Base-by-base conservation (phyloP, 331 rosid genomes). In the Quercus tomentella region DNA sequence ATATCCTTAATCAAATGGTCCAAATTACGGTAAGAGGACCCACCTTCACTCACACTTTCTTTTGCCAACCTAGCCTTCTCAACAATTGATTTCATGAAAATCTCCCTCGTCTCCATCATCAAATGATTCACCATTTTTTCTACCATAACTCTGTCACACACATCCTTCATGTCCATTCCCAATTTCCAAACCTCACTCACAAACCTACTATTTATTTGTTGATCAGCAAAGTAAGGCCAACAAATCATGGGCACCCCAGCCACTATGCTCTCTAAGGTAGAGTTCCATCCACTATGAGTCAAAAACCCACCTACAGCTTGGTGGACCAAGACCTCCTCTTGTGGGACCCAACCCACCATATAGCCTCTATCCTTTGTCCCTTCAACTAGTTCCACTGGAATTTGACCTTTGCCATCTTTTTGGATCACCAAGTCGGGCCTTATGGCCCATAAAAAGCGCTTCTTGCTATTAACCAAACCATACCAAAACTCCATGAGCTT, bases 381-480 rank as follows among this genome's bases (percentile, higher is more conserved):
- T 11, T 43, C 77, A 51, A 45, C 14, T 3, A 81, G 62, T 67
- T 76, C 82, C 28, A 23, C 58, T 9, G 45, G 61, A 6, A 69
- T 26, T 5, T 66, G 14, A 18, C 28, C 79, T 1, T 51, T 7
- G 3, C 51, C 80, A 4, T 56, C 33, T 25, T 65, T 18, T 3
- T 60, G 45, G 26, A 20, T 21, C 6, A 82, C 73, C 20, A 35
- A 26, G 16, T 76, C 70, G 0, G 83, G 78, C 41, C 90, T 56
- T 5, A 89, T 52, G 20, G 86, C 92, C 93, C 95, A 92, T 17
- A 89, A 23, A 16, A 92, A 92, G 4, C 56, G 51, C 17, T 62
- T 77, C 54, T 81, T 72, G 55, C 93, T 90, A 7, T 81, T 83
- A 7, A 85, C 84, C 51, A 92, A 70, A 9, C 92, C 96, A 9